Evolutionary conservation across 371 early-diverging fungal genomes (phyloP).

Genomic region (Sporodiniella umbellata): DNA sequence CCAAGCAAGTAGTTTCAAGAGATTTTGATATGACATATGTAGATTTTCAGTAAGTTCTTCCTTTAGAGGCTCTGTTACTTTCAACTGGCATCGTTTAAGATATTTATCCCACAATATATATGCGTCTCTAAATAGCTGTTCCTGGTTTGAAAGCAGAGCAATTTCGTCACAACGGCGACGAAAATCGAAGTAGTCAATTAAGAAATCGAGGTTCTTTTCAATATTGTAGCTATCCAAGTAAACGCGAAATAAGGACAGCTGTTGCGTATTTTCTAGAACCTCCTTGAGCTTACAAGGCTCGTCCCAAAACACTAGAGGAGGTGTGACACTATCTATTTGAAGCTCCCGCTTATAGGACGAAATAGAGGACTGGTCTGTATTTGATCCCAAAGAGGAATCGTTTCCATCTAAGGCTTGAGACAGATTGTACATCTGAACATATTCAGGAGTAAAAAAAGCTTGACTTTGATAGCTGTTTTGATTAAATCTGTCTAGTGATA

Average conservation of each 20-base stretch:
- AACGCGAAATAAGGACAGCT: slow-evolving; percentile 48
- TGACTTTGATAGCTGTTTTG: background rate
- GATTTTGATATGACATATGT: too few species aligned
- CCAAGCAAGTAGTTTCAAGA: too few species aligned
- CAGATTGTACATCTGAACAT: too few species aligned
- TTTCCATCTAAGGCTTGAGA: too few species aligned
- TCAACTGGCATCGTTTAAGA: slow-evolving; percentile 30
- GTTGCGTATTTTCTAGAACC: slow-evolving; percentile 39
- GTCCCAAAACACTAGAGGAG: background rate
- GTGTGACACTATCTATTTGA: background rate
- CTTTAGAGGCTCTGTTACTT: slow-evolving; percentile 26
- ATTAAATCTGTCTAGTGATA: slow-evolving; percentile 12
- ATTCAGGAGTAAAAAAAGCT: background rate
- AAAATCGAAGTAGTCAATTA: slow-evolving; percentile 38
- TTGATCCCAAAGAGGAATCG: background rate
- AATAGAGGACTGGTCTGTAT: background rate
- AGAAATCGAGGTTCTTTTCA: slow-evolving; percentile 58
- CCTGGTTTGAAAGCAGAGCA: background rate
- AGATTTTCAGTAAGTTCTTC: slow-evolving; percentile 11
- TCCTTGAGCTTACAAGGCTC: slow-evolving; percentile 18
- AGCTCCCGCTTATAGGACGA: too few species aligned
- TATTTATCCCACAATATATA: slow-evolving; percentile 46
- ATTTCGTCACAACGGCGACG: background rate
- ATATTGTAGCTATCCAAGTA: slow-evolving; percentile 51
- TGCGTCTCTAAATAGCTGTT: slow-evolving; percentile 41